phyloP scores from a whole-genome alignment of 179 eudicot species.

The Beta corolliflora region DNA sequence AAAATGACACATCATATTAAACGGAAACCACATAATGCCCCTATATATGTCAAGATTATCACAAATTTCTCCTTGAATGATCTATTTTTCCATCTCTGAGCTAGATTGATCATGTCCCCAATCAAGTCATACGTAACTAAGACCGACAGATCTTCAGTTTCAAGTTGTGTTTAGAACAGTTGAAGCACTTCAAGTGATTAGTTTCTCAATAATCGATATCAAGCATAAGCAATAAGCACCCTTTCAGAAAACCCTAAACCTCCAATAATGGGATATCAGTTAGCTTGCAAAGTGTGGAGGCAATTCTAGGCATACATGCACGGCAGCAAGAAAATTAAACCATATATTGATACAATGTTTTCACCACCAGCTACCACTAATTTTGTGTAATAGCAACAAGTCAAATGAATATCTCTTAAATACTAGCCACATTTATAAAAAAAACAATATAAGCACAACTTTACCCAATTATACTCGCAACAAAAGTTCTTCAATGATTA shows the following conservation, averaged over 20 bases:
- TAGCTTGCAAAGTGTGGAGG: neutral
- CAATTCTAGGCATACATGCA: neutral
- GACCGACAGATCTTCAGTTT: neutral
- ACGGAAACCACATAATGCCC: too few species aligned
- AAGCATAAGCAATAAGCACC: neutral
- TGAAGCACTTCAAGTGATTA: neutral
- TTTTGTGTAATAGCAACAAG: neutral
- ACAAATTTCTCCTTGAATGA: too few species aligned
- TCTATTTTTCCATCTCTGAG: too few species aligned
- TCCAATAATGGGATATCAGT: neutral
- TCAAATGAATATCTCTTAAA: neutral
- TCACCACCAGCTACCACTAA: neutral
- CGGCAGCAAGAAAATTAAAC: neutral
- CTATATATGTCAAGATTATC: too few species aligned
- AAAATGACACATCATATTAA: too few species aligned
- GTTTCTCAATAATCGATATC: neutral
- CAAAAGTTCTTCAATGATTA: neutral
- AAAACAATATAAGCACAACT: neutral
- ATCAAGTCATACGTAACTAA: neutral
- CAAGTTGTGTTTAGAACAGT: neutral
- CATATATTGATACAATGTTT: neutral
- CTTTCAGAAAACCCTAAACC: neutral
- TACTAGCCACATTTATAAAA: neutral
- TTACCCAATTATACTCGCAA: neutral
- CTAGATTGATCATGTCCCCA: neutral